Base-by-base conservation (phyloP, 257 asterid genomes). In the Marsdenia floribunda region DNA sequence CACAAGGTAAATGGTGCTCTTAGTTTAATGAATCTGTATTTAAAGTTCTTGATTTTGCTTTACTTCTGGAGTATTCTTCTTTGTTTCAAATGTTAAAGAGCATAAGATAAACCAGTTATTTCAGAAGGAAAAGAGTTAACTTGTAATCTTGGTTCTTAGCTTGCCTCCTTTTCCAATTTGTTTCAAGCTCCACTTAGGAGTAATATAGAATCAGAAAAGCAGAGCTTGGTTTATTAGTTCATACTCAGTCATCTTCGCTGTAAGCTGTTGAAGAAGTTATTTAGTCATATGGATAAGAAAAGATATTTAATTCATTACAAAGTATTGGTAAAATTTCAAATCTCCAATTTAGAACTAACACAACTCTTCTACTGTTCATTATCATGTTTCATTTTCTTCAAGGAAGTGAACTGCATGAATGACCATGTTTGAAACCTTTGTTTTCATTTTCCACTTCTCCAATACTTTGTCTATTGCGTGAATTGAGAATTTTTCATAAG, bases 1-100 rank as follows among this genome's bases (percentile, higher is more conserved):
- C 97, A 95, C 85, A 85, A 88, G 96, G 97, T 95, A 83, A 21
- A 44, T 72, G 55, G 21, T 71, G 47, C 71, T 72, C 54, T 3
- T 29, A 63, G 14, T 33, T 29, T 14, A 5, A 72, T 19, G 3
- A 14, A 21, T 22, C 60, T 65, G 65, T 26, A 10, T 65, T 24
- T 22, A 61, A 52, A 67, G 0, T 15, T 40, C 57, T 19, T 37
- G 59, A 50, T 24, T 61, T 2, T 71, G 59, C 38, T 7, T 71
- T 71, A 35, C 8, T 6, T 64, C 33, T 68, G 75, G n/a, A 24
- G 60, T 44, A 53, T 35, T 50, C 52, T 64, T 37, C 65, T n/a
- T 52, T 65, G 44, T 65, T 24, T 74, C 33, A 49, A 59, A 64
- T 52, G 33, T 18, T 38, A 6, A 22, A 38, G 52, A 26, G 18